phyloP scores from a whole-genome alignment of 352 stramenopile genomes.

The Globisporangium acanthophoron region DNA sequence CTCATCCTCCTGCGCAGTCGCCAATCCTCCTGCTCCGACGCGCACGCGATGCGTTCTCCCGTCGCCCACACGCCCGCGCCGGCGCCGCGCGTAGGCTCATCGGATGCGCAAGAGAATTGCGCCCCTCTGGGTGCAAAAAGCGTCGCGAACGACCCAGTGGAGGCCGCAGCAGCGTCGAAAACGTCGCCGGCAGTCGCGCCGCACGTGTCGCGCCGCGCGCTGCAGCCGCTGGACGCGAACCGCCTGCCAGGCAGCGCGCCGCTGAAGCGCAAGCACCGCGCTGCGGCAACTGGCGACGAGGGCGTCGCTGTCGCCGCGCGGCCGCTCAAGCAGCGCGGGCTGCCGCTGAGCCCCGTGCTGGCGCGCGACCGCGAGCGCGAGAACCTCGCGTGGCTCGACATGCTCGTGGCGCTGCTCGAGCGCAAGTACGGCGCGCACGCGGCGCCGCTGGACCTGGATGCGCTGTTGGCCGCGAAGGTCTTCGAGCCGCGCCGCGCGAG shows the following conservation, averaged over 20 bases:
- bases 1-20: not conserved
- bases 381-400: conserved; percentile 83
- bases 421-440: conserved; percentile 42
- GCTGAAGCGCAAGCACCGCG: conserved; percentile 13
- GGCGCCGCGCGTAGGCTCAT: not conserved
- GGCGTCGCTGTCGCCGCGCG: not conserved
- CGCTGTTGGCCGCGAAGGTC: conserved; percentile 35
- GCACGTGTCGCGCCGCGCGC: not conserved
- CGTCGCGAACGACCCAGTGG: not conserved
- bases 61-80: not conserved
- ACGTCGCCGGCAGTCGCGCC: not conserved
- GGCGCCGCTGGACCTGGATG: conserved; percentile 31
- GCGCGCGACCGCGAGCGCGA: conserved; percentile 27
- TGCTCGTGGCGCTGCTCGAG: conserved; percentile 69
- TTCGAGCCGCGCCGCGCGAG: conserved; percentile 18
- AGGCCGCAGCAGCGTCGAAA: not conserved
- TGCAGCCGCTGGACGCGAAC: conserved; percentile 13
- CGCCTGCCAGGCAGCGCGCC: not conserved
- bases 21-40: not conserved
- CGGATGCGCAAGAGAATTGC: conserved; percentile 30
- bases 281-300: not conserved
- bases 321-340: not conserved
- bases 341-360: not conserved
- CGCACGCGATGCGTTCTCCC: conserved; percentile 18
- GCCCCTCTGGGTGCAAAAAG: conserved; percentile 19